Conservation (phyloP, 306 rosid species). For the Trifolium dubium region DNA sequence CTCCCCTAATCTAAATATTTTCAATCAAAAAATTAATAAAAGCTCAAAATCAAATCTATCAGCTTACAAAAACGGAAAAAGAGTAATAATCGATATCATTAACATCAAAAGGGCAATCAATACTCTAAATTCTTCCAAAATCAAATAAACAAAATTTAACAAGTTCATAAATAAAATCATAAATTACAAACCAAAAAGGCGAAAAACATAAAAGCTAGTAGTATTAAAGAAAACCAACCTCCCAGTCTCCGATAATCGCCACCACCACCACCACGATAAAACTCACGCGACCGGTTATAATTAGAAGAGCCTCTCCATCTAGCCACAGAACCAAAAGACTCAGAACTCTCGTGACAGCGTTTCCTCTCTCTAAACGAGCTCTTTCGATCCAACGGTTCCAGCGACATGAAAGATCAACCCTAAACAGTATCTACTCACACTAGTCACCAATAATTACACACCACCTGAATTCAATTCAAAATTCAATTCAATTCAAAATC, state of each 20-base stretch:
- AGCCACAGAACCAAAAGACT: conserved; percentile 70
- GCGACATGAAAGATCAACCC: conserved; percentile 86
- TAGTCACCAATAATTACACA: not conserved
- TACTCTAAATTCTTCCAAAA: not conserved
- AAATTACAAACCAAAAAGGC: not conserved
- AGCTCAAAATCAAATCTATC: not conserved
- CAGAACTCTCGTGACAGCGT: conserved; percentile 71
- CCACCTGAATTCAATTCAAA: not conserved
- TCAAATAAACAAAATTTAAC: not conserved
- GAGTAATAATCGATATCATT: not conserved
- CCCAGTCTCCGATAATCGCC: conserved; percentile 73
- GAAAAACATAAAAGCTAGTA: not conserved
- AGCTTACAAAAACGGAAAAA: not conserved
- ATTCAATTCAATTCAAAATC: not conserved
- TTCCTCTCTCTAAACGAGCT: conserved; percentile 93
- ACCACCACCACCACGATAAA: conserved; percentile 41
- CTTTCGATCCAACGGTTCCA: conserved; percentile 71
- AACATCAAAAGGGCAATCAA: not conserved
- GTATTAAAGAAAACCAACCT: conserved; percentile 50
- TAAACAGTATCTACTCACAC: conserved; percentile 28
- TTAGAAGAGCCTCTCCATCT: conserved; percentile 94
- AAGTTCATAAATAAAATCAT: not conserved
- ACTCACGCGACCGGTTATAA: conserved; percentile 53
- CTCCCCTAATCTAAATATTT: not conserved
- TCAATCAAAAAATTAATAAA: not conserved